Evolutionary conservation across 192 early-diverging fungal genomes (phyloP).

Genomic region (Coemansia sp.): DNA sequence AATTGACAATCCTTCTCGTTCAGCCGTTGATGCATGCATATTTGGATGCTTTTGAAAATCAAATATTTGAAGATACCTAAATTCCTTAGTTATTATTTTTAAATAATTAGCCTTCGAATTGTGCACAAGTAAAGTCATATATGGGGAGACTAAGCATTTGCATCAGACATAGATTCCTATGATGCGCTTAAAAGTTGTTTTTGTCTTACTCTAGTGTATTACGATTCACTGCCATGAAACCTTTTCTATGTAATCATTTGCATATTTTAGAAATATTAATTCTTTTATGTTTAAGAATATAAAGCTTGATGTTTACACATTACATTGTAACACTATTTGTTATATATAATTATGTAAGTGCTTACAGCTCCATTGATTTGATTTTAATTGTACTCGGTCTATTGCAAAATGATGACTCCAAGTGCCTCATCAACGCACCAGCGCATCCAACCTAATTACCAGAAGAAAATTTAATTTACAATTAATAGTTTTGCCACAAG

Average conservation of each 20-base stretch:
- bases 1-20: slow-evolving; percentile 71
- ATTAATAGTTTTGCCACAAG: background rate
- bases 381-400: background rate
- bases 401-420: slow-evolving; percentile 2
- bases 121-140: too few species aligned
- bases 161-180: background rate
- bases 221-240: slow-evolving; percentile 23
- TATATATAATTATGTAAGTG: background rate
- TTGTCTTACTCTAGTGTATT: slow-evolving; percentile 31
- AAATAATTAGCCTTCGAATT: background rate
- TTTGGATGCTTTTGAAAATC: slow-evolving; percentile 78
- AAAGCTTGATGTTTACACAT: too few species aligned
- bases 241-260: slow-evolving; percentile 14
- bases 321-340: background rate
- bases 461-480: background rate
- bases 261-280: too few species aligned
- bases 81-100: background rate
- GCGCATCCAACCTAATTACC: slow-evolving; percentile 34
- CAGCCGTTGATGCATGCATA: slow-evolving; percentile 65
- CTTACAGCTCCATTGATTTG: slow-evolving; percentile 19
- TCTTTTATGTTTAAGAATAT: too few species aligned
- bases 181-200: background rate
- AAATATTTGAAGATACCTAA: slow-evolving; percentile 81
- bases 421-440: slow-evolving; percentile 34
- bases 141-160: background rate